phyloP scores from a whole-genome alignment of 805 yeast genomes.

The Candida gorgasii region DNA sequence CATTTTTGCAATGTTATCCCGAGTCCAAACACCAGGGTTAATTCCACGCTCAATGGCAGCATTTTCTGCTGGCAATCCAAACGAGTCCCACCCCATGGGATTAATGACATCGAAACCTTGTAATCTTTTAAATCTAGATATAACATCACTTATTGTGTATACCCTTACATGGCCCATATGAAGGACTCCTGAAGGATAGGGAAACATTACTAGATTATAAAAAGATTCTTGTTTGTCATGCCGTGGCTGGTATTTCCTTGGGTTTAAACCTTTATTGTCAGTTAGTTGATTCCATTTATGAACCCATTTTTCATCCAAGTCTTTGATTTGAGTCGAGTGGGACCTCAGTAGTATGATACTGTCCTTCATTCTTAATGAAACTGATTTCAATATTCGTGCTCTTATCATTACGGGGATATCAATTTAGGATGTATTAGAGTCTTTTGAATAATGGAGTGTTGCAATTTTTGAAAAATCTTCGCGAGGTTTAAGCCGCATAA shows the following conservation, averaged over 20 bases:
- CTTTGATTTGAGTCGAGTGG: not conserved
- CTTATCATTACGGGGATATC: no score
- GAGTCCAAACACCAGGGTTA: slow-evolving; percentile 84
- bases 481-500: slow-evolving; percentile 1
- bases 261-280: slow-evolving; percentile 37
- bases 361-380: not conserved
- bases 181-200: slow-evolving; percentile 90
- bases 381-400: not conserved
- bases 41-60: slow-evolving; percentile 89
- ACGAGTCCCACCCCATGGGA: slow-evolving; percentile 99
- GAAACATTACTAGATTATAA: slow-evolving; percentile 86
- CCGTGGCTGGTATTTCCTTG: slow-evolving; percentile 23
- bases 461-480: slow-evolving; percentile 3
- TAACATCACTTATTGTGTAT: slow-evolving; percentile 83
- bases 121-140: slow-evolving; percentile 76
- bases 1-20: slow-evolving; percentile 78
- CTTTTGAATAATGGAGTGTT: not conserved
- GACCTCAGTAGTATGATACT: not conserved
- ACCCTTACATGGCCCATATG: slow-evolving; percentile 96
- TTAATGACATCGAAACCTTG: slow-evolving; percentile 79
- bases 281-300: slow-evolving; percentile 44
- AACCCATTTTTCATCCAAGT: slow-evolving; percentile 54
- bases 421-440: no score
- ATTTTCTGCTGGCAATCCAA: slow-evolving; percentile 97
- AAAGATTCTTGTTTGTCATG: slow-evolving; percentile 24